Conservation (phyloP, 148 eudicot genomes). For the Amaranthus cruentus region DNA sequence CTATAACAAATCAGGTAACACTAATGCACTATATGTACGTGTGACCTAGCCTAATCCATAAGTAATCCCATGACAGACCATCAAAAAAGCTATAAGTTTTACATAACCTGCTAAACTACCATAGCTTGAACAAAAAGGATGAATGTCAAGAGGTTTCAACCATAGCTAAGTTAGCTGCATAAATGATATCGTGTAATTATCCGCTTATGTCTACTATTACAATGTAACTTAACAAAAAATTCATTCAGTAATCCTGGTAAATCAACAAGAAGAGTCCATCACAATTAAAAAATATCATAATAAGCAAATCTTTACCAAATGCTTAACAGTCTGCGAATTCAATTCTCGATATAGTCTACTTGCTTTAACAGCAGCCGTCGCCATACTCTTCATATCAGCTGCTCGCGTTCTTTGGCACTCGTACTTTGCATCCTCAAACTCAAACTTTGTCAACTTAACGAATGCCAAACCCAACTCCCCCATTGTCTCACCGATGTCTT, state of each 20-base stretch:
- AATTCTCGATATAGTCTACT: slow-evolving; percentile 79
- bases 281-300: background rate
- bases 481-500: slow-evolving; percentile 84
- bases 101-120: background rate
- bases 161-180: background rate
- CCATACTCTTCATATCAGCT: slow-evolving; percentile 68
- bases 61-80: no score
- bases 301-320: slow-evolving; percentile 64
- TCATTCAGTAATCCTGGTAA: background rate
- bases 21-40: no score
- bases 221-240: background rate
- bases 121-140: background rate
- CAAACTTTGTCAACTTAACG: slow-evolving; percentile 83
- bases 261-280: background rate
- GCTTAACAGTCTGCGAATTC: slow-evolving; percentile 73
- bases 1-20: no score
- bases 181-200: background rate
- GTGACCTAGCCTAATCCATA: no score
- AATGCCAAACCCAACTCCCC: slow-evolving; percentile 85
- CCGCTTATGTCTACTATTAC: background rate
- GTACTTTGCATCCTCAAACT: slow-evolving; percentile 51
- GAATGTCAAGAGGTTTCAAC: background rate
- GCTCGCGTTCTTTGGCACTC: slow-evolving; percentile 65
- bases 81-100: no score
- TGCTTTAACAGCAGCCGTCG: slow-evolving; percentile 80